Conservation (phyloP, 345 rosid species). For the Rhodamnia rubescens region DNA sequence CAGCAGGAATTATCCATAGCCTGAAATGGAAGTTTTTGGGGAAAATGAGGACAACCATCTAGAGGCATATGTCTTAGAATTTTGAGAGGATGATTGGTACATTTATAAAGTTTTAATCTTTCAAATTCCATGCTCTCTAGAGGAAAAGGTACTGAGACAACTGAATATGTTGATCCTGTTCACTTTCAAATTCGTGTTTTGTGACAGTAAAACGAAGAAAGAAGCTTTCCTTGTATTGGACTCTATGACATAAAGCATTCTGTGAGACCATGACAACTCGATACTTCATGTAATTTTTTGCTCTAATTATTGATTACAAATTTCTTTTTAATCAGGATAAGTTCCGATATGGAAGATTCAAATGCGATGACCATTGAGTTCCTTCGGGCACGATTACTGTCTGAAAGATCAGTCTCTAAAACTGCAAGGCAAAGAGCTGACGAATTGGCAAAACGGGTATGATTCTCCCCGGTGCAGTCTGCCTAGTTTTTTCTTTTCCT, state of each 20-base stretch:
- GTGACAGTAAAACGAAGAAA: not conserved
- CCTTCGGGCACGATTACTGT: slow-evolving; percentile 69
- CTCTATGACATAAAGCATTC: not conserved
- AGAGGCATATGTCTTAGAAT: not conserved
- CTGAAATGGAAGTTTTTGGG: not conserved
- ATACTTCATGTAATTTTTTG: not conserved
- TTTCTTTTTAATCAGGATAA: slow-evolving; percentile 20
- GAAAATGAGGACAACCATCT: not conserved
- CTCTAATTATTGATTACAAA: not conserved
- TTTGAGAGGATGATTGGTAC: not conserved
- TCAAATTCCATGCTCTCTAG: not conserved
- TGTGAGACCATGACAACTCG: not conserved
- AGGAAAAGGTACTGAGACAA: not conserved
- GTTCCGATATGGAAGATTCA: slow-evolving; percentile 50
- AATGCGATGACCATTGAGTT: slow-evolving; percentile 62
- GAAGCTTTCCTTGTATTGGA: not conserved
- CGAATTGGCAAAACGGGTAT: slow-evolving; percentile 65
- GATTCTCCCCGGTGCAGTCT: not conserved
- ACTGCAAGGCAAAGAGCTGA: slow-evolving; percentile 79
- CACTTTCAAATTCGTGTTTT: not conserved
- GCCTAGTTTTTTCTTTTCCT: not conserved
- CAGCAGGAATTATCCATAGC: not conserved
- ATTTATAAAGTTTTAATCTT: not conserved
- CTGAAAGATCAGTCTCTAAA: slow-evolving; percentile 87
- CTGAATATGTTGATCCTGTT: not conserved